A percentile compares a stretch with the other conserved stretches of the same genome.
phyloP scores from a whole-genome alignment of 164 flowering plant genomes.

The Stephania yunnanensis region DNA sequence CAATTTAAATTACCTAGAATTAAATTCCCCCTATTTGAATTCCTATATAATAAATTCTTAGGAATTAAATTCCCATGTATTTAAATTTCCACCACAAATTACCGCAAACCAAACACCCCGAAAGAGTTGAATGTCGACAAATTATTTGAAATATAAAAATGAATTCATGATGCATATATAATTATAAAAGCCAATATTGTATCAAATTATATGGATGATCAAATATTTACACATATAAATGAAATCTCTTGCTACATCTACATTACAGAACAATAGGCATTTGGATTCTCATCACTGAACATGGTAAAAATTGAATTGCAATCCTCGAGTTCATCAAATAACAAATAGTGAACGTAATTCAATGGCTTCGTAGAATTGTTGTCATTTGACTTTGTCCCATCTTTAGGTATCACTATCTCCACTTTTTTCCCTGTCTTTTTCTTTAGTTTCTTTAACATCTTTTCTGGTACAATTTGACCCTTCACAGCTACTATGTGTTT shows the following conservation, averaged over 20 bases:
- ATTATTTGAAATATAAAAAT: too few relatives aligned
- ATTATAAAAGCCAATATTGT: too few relatives aligned
- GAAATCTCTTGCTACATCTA: constrained; percentile 9
- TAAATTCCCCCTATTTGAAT: too few relatives aligned
- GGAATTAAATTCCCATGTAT: too few relatives aligned
- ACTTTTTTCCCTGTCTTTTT: constrained; percentile 69
- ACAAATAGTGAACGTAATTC: neutral
- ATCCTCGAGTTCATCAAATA: constrained; percentile 14
- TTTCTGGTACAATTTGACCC: constrained; percentile 46
- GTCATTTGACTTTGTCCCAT: neutral
- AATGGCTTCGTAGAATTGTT: neutral
- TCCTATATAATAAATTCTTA: too few relatives aligned
- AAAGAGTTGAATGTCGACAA: too few relatives aligned
- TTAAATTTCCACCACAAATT: too few relatives aligned
- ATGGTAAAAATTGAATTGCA: constrained; percentile 23
- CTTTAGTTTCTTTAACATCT: constrained; percentile 53
- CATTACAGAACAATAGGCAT: constrained; percentile 52
- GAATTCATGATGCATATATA: too few relatives aligned
- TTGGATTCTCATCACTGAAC: constrained; percentile 76
- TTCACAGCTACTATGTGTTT: constrained; percentile 40
- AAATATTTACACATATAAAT: too few relatives aligned
- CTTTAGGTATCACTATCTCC: constrained; percentile 21
- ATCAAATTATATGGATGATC: too few relatives aligned
- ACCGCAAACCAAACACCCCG: too few relatives aligned
- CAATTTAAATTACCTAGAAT: too few relatives aligned